These are phyloP conservation scores for Clonostachys sp. DNA, from an alignment of 2,329 filamentous ascomycete species.

Conservation along the genomic window DNA sequence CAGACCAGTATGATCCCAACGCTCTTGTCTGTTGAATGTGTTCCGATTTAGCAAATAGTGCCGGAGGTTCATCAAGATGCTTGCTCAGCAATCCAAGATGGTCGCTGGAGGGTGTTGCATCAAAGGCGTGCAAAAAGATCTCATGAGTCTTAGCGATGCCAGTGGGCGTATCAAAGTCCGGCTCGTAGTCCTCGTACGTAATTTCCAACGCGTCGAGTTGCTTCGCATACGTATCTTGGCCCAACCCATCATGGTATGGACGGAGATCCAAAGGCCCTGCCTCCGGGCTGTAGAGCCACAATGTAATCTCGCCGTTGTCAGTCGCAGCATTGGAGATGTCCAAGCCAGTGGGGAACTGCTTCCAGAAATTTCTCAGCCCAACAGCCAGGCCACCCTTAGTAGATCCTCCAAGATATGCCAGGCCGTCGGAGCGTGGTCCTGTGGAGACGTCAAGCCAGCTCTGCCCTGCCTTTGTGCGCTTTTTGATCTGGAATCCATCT, in stretches of 20 bases:
- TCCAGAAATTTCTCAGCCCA: conserved; percentile 57
- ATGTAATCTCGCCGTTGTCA: conserved; percentile 43
- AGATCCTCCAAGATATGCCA: conserved; percentile 53
- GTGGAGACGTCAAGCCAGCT: conserved; percentile 54
- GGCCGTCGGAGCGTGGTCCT: conserved; percentile 46
- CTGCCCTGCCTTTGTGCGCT: conserved; percentile 50
- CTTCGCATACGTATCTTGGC: conserved; percentile 47
- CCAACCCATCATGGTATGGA: conserved; percentile 53
- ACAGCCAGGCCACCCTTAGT: conserved; percentile 52
- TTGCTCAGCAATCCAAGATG: conserved; percentile 34
- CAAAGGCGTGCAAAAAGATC: conserved; percentile 44
- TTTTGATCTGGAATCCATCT: conserved; percentile 55
- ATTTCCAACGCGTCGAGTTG: conserved; percentile 56
- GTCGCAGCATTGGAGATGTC: conserved; percentile 46
- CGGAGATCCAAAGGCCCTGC: conserved; percentile 51
- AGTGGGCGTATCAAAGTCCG: conserved; percentile 47
- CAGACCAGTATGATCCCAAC: conserved; percentile 47
- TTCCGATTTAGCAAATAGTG: conserved; percentile 38
- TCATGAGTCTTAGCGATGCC: conserved; percentile 55
- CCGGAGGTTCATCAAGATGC: conserved; percentile 44
- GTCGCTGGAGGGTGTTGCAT: conserved; percentile 42
- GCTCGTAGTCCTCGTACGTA: conserved; percentile 59
- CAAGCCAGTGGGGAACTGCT: conserved; percentile 53
- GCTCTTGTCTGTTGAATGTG: conserved; percentile 44
- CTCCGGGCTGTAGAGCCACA: conserved; percentile 56